Evolutionary conservation across 2,329 filamentous ascomycete species (phyloP).

Genomic region (Cadophora malorum): DNA sequence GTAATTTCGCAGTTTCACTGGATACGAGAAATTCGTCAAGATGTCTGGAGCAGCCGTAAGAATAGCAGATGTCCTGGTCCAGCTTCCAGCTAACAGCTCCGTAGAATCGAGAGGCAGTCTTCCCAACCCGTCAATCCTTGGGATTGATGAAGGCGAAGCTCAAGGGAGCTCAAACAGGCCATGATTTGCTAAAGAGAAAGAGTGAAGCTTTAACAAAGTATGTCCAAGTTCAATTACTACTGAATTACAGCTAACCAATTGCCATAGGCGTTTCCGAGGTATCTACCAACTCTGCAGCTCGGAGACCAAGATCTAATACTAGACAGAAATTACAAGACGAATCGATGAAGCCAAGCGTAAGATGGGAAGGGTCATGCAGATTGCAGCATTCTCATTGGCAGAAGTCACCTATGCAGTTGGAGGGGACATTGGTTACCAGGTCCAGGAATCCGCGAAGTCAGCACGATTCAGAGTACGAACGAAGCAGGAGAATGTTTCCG

Average conservation of each 20-base stretch:
- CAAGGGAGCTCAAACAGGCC: conserved; percentile 89
- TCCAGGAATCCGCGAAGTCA: conserved; percentile 93
- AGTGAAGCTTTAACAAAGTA: conserved; percentile 98
- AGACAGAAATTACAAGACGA: conserved; percentile 87
- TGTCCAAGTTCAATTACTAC: conserved; percentile 41
- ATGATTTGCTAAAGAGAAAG: conserved; percentile 95
- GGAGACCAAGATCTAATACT: conserved; percentile 20
- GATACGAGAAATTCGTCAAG: conserved; percentile 35
- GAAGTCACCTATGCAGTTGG: conserved; percentile 98
- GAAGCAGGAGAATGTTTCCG: conserved; percentile 98
- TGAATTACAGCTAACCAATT: conserved; percentile 37
- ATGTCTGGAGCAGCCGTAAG: conserved; percentile 62
- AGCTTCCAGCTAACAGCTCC: conserved; percentile 35
- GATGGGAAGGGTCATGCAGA: conserved; percentile 99
- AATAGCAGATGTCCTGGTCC: conserved; percentile 26
- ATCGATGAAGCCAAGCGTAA: conserved; percentile 99
- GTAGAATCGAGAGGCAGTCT: conserved; percentile 94
- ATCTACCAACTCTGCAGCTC: conserved; percentile 43
- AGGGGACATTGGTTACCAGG: conserved; percentile 94
- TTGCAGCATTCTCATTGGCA: conserved; percentile 95
- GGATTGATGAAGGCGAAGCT: conserved; percentile 98
- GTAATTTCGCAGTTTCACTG: neutral
- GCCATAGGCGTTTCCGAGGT: conserved; percentile 84
- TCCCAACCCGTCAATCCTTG: conserved; percentile 95
- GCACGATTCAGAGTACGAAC: conserved; percentile 92